Base-by-base conservation (phyloP, 2,329 filamentous ascomycete species). In the Curvularia lunata region DNA sequence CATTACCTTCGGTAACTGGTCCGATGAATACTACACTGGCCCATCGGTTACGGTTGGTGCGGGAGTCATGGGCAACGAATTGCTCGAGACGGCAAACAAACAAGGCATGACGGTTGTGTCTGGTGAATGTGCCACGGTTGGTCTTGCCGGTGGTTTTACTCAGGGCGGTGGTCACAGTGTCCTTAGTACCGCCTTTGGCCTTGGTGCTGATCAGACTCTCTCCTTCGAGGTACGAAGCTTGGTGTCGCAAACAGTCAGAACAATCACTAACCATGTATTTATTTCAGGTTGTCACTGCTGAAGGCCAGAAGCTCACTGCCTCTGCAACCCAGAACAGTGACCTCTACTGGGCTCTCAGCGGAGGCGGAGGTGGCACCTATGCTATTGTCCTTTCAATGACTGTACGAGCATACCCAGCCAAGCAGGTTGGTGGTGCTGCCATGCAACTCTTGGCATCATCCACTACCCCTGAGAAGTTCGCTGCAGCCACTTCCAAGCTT, bases 321-420 rank as follows among this genome's bases (percentile, higher is more conserved):
- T 67, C 73, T 4, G 48, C 67, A 13, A 65, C 62, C 4, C 34
- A 70, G 23, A 72, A 76, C 54, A 25, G 63, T 2, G 75, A 77
- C 40, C 67, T 76, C 1, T 77, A 74, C 63, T 78, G 74, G 75
- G 75, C 75, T 8, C 59, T 78, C 2, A 64, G 58, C 16, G 75
- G 73, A 27, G 73, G 74, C 1, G 69, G 68, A 3, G 71, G 70
- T 16, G 68, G 71, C 16, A 72, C 69, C 0, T 77, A 68, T 50
- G 75, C 63, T 10, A 64, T 75, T 16, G 70, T 73, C 9, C 48
- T 71, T 16, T 70, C 71, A 0, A 40, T 73, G 30, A 75, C 72
- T 2, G 63, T 72, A 5, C 68, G 67, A 52, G 69, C 66, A n/a
- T 64, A 71, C 52, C 45, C 58, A 9, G 60, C 70, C 30, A 54